A percentile compares a stretch with the other conserved stretches of the same genome.
phyloP scores from a whole-genome alignment of 805 yeast species.

The Priceomyces castillae region DNA sequence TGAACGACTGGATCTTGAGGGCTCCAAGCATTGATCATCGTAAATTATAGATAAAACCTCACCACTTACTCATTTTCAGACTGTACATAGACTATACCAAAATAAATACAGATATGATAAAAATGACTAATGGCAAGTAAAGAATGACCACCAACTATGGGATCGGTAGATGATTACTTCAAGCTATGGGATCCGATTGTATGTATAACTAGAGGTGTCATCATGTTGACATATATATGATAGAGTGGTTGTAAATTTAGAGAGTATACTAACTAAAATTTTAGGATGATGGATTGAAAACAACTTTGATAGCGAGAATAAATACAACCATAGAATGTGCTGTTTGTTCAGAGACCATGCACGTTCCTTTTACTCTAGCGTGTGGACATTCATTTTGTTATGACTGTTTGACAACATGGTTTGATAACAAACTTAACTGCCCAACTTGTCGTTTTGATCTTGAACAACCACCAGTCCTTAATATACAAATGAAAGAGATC shows the following conservation, averaged over 20 bases:
- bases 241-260: too few relatives aligned
- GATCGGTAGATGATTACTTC: slow-evolving; percentile 6
- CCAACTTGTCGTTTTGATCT: slow-evolving; percentile 62
- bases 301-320: slow-evolving; percentile 25
- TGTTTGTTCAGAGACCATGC: slow-evolving; percentile 69
- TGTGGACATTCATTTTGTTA: slow-evolving; percentile 82
- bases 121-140: background rate
- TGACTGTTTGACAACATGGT: slow-evolving; percentile 61
- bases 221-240: too few relatives aligned
- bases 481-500: slow-evolving; percentile 50
- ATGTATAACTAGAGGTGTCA: slow-evolving; percentile 1
- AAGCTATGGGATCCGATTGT: slow-evolving; percentile 6
- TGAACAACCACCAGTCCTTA: slow-evolving; percentile 49
- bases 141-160: slow-evolving; percentile 2
- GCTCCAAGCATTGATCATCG: slow-evolving; percentile 8
- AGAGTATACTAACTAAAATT: slow-evolving; percentile 12
- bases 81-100: slow-evolving; percentile 1
- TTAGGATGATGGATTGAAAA: slow-evolving; percentile 21
- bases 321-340: slow-evolving; percentile 48
- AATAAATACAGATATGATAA: background rate
- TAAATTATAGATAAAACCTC: slow-evolving; percentile 5
- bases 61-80: background rate
- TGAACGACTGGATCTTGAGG: slow-evolving; percentile 25
- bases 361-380: slow-evolving; percentile 55
- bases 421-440: slow-evolving; percentile 54